phyloP scores from a whole-genome alignment of 164 flowering plant species.

The Stephania japonica region DNA sequence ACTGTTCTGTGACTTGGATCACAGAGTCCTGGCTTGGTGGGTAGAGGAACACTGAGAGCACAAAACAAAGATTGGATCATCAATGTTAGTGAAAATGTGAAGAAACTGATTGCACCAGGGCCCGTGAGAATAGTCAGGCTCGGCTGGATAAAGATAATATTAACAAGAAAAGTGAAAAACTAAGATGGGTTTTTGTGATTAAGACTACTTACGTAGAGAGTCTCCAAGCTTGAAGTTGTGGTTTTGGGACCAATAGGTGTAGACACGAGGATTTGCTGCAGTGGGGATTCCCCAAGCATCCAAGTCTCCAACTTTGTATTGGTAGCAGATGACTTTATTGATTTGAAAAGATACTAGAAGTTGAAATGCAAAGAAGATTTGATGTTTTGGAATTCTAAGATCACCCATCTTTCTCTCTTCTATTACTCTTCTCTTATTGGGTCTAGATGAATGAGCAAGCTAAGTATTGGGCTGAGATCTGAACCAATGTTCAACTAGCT shows the following conservation, averaged over 20 bases:
- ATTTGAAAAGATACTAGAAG: conserved; percentile 38
- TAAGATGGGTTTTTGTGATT: background rate
- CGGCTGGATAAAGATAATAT: background rate
- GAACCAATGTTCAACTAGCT: background rate
- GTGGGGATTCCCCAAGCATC: conserved; percentile 85
- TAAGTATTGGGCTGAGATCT: conserved; percentile 22
- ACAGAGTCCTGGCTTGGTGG: conserved; percentile 98
- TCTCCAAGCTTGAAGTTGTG: conserved; percentile 61
- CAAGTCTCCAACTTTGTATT: conserved; percentile 81
- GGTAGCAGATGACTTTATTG: conserved; percentile 34
- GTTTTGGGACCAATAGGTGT: conserved; percentile 63
- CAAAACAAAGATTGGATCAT: background rate
- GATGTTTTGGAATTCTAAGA: conserved; percentile 23
- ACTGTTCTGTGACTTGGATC: conserved; percentile 57
- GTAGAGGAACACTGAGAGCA: conserved; percentile 68
- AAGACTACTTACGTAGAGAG: conserved; percentile 66
- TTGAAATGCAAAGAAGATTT: conserved; percentile 28
- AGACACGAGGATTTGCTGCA: conserved; percentile 47
- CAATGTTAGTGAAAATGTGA: no score
- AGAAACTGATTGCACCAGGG: no score
- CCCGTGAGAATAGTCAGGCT: no score
- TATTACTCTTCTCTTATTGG: background rate
- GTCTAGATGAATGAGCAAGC: conserved; percentile 7
- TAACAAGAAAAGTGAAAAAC: background rate
- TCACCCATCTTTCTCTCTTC: conserved; percentile 30